Evolutionary conservation across 176 grass and related monocot genomes (phyloP).

Genomic region (Urochloa ruziziensis): DNA sequence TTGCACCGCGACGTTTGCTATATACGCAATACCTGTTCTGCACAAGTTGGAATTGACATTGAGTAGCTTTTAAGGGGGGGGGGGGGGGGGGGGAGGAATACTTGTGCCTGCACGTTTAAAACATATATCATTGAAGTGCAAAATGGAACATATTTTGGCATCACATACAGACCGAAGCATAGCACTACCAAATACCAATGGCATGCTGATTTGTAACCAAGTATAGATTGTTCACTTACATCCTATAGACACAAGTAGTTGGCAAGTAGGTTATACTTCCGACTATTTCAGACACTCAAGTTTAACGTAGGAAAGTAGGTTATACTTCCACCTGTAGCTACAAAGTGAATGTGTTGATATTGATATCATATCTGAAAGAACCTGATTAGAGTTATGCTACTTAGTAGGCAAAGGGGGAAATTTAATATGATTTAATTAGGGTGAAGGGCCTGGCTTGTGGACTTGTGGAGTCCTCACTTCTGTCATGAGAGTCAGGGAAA

Average conservation of each 20-base stretch:
- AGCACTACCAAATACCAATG: not conserved
- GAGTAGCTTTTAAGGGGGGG: not conserved
- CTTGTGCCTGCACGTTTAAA: not conserved
- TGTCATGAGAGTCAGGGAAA: too few species aligned
- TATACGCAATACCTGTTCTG: slow-evolving; percentile 90
- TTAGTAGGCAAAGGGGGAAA: too few species aligned
- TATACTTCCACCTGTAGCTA: not conserved
- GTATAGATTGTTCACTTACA: not conserved
- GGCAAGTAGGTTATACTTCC: not conserved
- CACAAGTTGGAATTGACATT: slow-evolving; percentile 5
- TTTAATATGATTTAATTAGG: not conserved
- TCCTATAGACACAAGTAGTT: not conserved
- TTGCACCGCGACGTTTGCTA: slow-evolving; percentile 79
- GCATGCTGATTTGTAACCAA: not conserved
- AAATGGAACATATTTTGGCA: not conserved
- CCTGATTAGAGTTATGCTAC: too few species aligned
- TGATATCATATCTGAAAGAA: not conserved
- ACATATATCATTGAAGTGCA: not conserved
- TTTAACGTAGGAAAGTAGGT: not conserved
- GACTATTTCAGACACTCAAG: too few species aligned
- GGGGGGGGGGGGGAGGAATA: too few species aligned
- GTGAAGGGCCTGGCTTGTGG: too few species aligned
- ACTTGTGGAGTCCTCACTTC: not conserved
- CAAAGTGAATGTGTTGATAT: not conserved
- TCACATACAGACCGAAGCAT: not conserved